Evolutionary conservation across 805 yeast species (phyloP).

Genomic region (Metschnikowia lochheadii): DNA sequence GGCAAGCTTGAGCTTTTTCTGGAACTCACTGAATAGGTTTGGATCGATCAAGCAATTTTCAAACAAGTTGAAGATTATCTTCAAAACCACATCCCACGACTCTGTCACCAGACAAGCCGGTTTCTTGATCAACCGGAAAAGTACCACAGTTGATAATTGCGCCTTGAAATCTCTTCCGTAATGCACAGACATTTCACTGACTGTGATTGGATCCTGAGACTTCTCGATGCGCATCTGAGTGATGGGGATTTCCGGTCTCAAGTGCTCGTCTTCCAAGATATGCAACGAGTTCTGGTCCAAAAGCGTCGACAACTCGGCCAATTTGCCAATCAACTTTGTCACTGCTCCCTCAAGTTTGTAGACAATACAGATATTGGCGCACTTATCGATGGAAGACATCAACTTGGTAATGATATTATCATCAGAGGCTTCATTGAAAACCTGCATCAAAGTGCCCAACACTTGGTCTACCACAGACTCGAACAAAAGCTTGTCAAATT

Average conservation of each 20-base stretch:
- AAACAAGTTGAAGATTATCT: constrained; percentile 59
- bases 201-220: constrained; percentile 58
- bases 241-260: constrained; percentile 33
- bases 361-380: constrained; percentile 69
- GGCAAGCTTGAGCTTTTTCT: constrained; percentile 49
- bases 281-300: constrained; percentile 34
- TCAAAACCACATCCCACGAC: constrained; percentile 60
- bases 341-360: constrained; percentile 54
- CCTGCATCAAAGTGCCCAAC: constrained; percentile 67
- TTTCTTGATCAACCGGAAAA: constrained; percentile 70
- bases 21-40: constrained; percentile 57
- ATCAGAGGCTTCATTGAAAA: constrained; percentile 85
- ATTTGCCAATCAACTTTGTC: constrained; percentile 61
- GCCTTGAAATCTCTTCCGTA: constrained; percentile 91
- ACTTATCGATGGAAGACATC: constrained; percentile 82
- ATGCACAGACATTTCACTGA: constrained; percentile 74
- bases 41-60: constrained; percentile 72
- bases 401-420: constrained; percentile 85
- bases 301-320: constrained; percentile 68
- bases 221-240: constrained; percentile 44
- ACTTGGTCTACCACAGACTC: constrained; percentile 58
- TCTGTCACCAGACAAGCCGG: constrained; percentile 47
- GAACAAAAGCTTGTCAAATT: constrained; percentile 72
- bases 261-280: constrained; percentile 14
- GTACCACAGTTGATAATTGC: constrained; percentile 80